Evolutionary conservation across 192 early-diverging fungal genomes (phyloP), one percentile per base, ranked within the genome.

Genomic region (Entophlyctis helioformis): DNA sequence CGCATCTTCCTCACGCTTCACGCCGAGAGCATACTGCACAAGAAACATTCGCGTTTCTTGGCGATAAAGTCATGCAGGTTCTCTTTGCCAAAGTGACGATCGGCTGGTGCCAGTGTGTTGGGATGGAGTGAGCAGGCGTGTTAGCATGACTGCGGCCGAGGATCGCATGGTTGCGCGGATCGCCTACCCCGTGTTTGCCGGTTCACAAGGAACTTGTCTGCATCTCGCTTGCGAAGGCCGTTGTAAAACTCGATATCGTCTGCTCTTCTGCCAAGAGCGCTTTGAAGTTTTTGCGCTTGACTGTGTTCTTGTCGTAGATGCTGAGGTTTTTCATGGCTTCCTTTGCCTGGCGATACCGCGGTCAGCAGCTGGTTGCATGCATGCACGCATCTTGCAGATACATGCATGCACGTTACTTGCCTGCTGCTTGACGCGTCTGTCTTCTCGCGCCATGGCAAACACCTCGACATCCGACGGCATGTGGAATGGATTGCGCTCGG

Each of bases 41-140:
- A 76, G 53, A 43, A 76, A 76, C 73, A 76, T 76, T 72, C 69
- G 7, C 73, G 57, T 45, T 76, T 76, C 41, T 72, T 72, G 19
- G 63, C 66, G 42, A 76, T 70, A 36, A 76, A 76, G 36, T 69
- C 67, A 34, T 72, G 69, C 26, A 76, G 51, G 43, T 69, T 72
- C 42, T 76, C 73, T 46, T 72, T 72, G 12, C 66, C 66, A 42
- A 72, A 65, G 25, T 72, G 64, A 28, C 67, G 43, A 39, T 76
- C 73, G 33, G 60, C 69, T 69, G 15, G 20, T n/a, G 0, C 13
- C 22, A 4, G 70, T n/a, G 32, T 20, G 46, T 12, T 18, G 16
- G 1, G 2, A 1, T 1, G n/a, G 19, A 1, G 15, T 40, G 18
- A n/a, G n/a, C n/a, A n/a, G n/a, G n/a, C n/a, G n/a, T n/a, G n/a